These are phyloP conservation scores for Dactylellina haptotyla DNA, from an alignment of 2,329 filamentous ascomycete species.

Conservation along the genomic window DNA sequence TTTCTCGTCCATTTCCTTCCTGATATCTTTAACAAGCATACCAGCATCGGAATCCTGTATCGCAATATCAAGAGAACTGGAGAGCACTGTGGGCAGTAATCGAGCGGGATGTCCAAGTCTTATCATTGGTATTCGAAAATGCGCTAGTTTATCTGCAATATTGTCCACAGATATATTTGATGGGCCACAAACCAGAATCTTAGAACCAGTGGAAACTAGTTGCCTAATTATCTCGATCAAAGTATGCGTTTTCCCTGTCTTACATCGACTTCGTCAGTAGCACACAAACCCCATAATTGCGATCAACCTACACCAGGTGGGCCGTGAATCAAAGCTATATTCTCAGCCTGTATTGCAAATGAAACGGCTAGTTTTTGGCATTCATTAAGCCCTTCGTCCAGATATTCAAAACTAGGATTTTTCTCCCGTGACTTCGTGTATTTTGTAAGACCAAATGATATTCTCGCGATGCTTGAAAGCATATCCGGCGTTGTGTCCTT, in stretches of 20 bases:
- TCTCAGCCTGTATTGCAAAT: constrained; percentile 81
- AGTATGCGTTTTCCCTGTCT: constrained; percentile 96
- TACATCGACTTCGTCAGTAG: constrained; percentile 60
- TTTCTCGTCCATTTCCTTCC: constrained; percentile 91
- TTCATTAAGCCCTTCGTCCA: constrained; percentile 72
- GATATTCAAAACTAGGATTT: constrained; percentile 68
- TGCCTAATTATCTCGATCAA: constrained; percentile 96
- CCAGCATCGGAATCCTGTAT: constrained; percentile 91
- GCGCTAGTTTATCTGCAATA: constrained; percentile 88
- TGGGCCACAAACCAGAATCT: constrained; percentile 63
- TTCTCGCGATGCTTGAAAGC: constrained; percentile 70
- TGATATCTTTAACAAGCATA: constrained; percentile 86
- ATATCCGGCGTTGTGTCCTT: constrained; percentile 69
- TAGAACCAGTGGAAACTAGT: constrained; percentile 66
- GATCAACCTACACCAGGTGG: constrained; percentile 84
- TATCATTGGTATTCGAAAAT: constrained; percentile 85
- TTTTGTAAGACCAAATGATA: constrained; percentile 70
- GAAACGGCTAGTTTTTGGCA: constrained; percentile 75
- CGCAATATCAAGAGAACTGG: constrained; percentile 89
- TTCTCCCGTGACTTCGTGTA: constrained; percentile 65
- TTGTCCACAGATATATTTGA: constrained; percentile 99
- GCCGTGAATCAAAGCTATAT: constrained; percentile 79
- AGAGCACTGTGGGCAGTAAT: constrained; percentile 84
- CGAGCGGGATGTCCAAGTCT: constrained; percentile 92
- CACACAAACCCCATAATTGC: too few relatives aligned